Base-by-base conservation (phyloP, 164 flowering plant species). In the Platanus orientalis region DNA sequence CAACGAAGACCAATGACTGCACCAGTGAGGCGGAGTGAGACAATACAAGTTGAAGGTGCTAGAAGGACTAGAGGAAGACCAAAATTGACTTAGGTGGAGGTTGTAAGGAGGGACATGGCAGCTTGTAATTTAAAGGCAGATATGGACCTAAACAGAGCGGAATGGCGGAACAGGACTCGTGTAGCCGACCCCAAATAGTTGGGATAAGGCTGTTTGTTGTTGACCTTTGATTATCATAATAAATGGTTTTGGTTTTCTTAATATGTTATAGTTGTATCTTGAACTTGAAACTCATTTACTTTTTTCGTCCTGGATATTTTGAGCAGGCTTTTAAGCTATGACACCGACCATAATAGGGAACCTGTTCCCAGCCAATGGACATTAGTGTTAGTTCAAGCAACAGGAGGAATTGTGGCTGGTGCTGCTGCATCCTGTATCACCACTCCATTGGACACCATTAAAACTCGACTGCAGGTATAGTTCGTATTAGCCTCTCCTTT, bases 381-480 rank as follows among this genome's bases (percentile, higher is more conserved):
- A 36, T 74, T 91, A 58, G 68, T 83, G 24, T 47, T 60, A 65
- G 99, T 94, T 72, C 97, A 94, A 79, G 99, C 88, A 67, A 58
- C 80, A 62, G 97, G 99, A 57, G 99, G 96, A 52, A 77, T 91
- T 53, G 51, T 81, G 61, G 96, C 99, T 40, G 99, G 97, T 68
- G 93, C 92, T 24, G 77, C 83, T 49, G 92, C 97, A 29, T 89
- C 99, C 30, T 86, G 79, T 57, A 77, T 88, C 60, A 91, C 99
- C 44, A 94, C 97, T 29, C 99, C 99, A 47, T 58, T 94, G 80
- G 99, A 94, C 69, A 94, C 99, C 19, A 86, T 94, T n/a, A 94
- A 94, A 76, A 94, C 99, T 53, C 89, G 99, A 26, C 66, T 91
- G 54, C 99, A 94, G 94, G 99, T 87, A 16, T n/a, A n/a, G n/a